Conservation (phyloP, 2,329 filamentous ascomycete species). For the Chaetomiaceae sp. region DNA sequence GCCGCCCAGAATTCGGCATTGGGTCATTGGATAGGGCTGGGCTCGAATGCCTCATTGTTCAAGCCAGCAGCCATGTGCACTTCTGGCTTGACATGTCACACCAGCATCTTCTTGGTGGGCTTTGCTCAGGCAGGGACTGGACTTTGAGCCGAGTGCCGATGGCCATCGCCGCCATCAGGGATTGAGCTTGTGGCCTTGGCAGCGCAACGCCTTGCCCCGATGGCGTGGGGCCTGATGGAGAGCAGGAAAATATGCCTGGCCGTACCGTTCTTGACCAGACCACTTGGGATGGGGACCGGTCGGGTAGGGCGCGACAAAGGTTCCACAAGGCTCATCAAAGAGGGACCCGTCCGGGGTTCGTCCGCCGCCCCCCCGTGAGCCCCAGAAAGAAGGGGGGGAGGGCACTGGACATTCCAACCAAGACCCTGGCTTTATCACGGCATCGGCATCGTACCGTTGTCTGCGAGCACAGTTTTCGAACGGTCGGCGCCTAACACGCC, state of each 20-base stretch:
- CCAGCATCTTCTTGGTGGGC: not conserved
- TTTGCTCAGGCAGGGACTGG: not conserved
- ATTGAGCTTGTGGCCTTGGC: not conserved
- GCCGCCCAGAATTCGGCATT: too few relatives aligned
- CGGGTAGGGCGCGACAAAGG: slow-evolving; percentile 5
- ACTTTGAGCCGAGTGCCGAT: not conserved
- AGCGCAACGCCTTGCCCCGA: not conserved
- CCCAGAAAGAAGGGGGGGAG: too few relatives aligned
- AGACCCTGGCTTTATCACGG: slow-evolving; percentile 1
- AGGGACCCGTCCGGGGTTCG: not conserved
- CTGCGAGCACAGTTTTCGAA: slow-evolving; percentile 13
- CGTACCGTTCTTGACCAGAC: not conserved
- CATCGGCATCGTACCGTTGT: slow-evolving; percentile 2
- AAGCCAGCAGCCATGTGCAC: too few relatives aligned
- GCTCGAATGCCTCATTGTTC: too few relatives aligned
- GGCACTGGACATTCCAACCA: slow-evolving; percentile 5
- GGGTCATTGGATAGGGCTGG: too few relatives aligned
- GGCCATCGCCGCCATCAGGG: not conserved
- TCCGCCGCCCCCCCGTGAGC: not conserved
- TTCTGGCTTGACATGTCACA: not conserved
- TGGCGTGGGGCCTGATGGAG: too few relatives aligned
- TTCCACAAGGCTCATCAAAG: slow-evolving; percentile 8
- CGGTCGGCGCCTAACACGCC: slow-evolving; percentile 13
- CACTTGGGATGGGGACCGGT: not conserved
- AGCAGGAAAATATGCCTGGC: slow-evolving; percentile 4